phyloP scores from a whole-genome alignment of 2,329 filamentous ascomycete species.

The Stemphylium beticola region DNA sequence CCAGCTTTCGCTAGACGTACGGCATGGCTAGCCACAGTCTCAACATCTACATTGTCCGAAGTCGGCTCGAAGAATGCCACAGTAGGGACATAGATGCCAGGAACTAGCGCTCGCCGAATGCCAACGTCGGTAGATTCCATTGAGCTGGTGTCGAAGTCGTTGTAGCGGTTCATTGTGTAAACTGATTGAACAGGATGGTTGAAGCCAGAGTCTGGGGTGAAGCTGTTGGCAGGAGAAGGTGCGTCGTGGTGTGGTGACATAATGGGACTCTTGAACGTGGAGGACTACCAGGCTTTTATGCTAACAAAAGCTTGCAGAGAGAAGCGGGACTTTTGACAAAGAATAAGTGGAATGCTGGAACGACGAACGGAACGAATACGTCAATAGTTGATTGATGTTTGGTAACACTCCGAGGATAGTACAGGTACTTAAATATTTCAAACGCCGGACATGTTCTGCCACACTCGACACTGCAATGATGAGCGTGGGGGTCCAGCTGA shows the following conservation, averaged over 20 bases:
- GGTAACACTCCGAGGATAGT: constrained; percentile 37
- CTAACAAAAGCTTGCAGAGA: constrained; percentile 28
- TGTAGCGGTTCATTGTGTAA: constrained; percentile 44
- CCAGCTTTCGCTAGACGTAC: constrained; percentile 74
- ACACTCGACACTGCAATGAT: constrained; percentile 24
- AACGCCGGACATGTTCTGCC: constrained; percentile 30
- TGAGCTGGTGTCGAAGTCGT: constrained; percentile 48
- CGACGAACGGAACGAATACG: constrained; percentile 43
- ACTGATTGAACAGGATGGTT: constrained; percentile 45
- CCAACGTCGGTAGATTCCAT: constrained; percentile 44
- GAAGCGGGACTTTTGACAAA: constrained; percentile 43
- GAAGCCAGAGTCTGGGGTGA: constrained; percentile 34
- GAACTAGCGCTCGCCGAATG: constrained; percentile 44
- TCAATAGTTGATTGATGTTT: constrained; percentile 40
- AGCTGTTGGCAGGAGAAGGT: constrained; percentile 45
- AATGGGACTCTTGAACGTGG: constrained; percentile 16
- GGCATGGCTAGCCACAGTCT: constrained; percentile 55
- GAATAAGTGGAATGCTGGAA: constrained; percentile 32
- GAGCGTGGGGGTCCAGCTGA: constrained; percentile 51
- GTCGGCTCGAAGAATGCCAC: constrained; percentile 53
- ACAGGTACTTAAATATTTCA: constrained; percentile 47
- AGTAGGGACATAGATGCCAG: constrained; percentile 54
- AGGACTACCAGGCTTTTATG: constrained; percentile 36
- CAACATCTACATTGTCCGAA: constrained; percentile 51
- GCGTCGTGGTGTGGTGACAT: constrained; percentile 52